Evolutionary conservation across 2,329 filamentous ascomycete species (phyloP).

Genomic region (Trichoderma breve): DNA sequence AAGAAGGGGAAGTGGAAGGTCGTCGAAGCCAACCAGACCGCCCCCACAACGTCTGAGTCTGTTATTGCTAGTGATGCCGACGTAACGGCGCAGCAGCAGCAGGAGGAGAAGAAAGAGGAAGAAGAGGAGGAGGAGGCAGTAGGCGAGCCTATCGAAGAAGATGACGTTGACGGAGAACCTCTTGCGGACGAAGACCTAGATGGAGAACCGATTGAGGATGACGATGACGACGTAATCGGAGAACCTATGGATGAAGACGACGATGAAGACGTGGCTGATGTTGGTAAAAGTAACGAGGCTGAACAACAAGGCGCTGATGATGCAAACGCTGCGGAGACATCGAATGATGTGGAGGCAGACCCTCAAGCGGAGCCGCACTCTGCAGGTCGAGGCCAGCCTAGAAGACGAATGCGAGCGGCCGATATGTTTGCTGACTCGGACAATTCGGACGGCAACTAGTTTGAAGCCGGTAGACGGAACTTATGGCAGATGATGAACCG

Average conservation of each 20-base stretch:
- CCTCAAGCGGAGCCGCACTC: constrained; percentile 14
- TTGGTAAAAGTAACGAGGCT: background rate
- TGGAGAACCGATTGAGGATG: constrained; percentile 26
- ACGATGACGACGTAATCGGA: constrained; percentile 30
- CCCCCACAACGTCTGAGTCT: constrained; percentile 18
- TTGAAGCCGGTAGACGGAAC: background rate
- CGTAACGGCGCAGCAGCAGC: constrained; percentile 26
- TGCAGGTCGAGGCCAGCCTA: constrained; percentile 34
- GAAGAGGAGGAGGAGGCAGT: constrained; percentile 43
- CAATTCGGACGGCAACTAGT: constrained; percentile 6
- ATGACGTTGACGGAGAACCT: constrained; percentile 45
- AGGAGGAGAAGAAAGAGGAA: constrained; percentile 34
- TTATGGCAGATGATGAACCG: background rate
- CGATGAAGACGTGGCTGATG: constrained; percentile 29
- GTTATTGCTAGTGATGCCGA: background rate
- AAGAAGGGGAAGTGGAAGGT: constrained; percentile 48
- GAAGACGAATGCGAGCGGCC: constrained; percentile 70
- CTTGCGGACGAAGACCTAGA: constrained; percentile 41
- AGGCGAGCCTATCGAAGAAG: constrained; percentile 44
- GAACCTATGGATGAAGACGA: constrained; percentile 28
- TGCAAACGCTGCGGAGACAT: constrained; percentile 19
- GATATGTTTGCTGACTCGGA: constrained; percentile 87
- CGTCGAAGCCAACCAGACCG: constrained; percentile 39
- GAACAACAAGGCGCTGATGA: background rate
- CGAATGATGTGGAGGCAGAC: constrained; percentile 15